Conservation (phyloP, 352 stramenopile species). For the Globisporangium abappressorium region DNA sequence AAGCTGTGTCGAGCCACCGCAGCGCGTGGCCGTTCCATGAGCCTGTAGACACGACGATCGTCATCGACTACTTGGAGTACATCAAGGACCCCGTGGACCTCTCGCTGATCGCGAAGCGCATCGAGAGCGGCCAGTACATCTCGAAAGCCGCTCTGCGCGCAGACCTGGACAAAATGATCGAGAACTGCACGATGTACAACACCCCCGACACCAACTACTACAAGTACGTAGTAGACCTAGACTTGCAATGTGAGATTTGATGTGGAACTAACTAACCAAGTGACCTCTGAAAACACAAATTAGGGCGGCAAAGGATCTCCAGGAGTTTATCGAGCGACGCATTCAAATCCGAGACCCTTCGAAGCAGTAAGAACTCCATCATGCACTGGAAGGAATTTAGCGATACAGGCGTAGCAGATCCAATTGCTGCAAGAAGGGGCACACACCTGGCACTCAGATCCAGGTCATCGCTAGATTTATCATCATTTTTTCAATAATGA, state of each 20-base stretch:
- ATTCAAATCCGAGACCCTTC: constrained; percentile 49
- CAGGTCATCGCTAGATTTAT: background rate
- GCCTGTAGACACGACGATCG: constrained; percentile 93
- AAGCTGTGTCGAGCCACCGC: constrained; percentile 92
- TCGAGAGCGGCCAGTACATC: constrained; percentile 86
- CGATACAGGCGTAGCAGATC: background rate
- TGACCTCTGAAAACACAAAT: background rate
- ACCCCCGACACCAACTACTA: constrained; percentile 94
- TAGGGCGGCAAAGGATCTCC: constrained; percentile 74
- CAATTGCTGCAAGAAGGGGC: background rate
- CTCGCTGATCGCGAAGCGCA: constrained; percentile 77
- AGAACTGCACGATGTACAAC: constrained; percentile 99
- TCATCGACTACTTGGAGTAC: constrained; percentile 96
- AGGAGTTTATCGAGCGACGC: constrained; percentile 70
- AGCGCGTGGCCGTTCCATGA: constrained; percentile 98
- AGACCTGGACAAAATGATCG: constrained; percentile 96
- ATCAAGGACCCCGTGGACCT: constrained; percentile 95
- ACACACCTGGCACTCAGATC: background rate
- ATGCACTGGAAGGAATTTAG: background rate
- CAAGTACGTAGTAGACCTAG: constrained; percentile 70
- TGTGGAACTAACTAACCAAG: background rate
- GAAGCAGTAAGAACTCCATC: background rate
- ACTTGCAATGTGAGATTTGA: background rate
- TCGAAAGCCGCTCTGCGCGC: constrained; percentile 90
- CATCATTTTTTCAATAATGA: constrained; percentile 1